Percentiles rank a stretch among this genome's conserved stretches.
These are phyloP conservation scores for Polychaeton citri DNA, from an alignment of 2,329 filamentous ascomycete genomes.

Conservation along the genomic window DNA sequence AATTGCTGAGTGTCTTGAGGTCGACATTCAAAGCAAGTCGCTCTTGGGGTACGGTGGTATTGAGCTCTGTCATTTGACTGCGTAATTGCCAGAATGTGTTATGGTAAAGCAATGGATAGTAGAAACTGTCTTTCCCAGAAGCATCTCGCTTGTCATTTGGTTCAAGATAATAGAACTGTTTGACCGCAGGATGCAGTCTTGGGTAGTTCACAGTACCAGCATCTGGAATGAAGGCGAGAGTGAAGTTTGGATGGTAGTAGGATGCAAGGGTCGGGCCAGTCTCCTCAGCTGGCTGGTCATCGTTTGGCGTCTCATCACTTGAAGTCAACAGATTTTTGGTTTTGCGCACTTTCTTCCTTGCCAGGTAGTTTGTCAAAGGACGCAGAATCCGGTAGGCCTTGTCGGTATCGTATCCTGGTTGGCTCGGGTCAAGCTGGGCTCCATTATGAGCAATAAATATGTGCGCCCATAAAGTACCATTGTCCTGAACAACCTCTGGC, in stretches of 20 bases:
- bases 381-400: conserved; percentile 74
- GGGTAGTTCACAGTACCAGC: conserved; percentile 56
- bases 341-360: conserved; percentile 82
- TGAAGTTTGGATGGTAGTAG: conserved; percentile 93
- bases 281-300: conserved; percentile 33
- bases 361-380: conserved; percentile 77
- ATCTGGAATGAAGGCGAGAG: conserved; percentile 73
- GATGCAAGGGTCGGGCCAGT: conserved; percentile 60
- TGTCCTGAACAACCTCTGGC: conserved; percentile 69
- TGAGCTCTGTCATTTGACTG: conserved; percentile 80
- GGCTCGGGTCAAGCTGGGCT: conserved; percentile 60
- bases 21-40: conserved; percentile 71
- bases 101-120: conserved; percentile 76
- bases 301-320: conserved; percentile 32
- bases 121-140: conserved; percentile 82
- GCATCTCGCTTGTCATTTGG: conserved; percentile 67
- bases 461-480: conserved; percentile 88
- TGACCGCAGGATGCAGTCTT: conserved; percentile 56
- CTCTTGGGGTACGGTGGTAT: conserved; percentile 82
- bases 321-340: conserved; percentile 66
- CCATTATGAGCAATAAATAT: conserved; percentile 77
- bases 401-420: conserved; percentile 56
- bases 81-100: conserved; percentile 97
- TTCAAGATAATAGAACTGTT: conserved; percentile 70
- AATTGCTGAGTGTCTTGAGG: conserved; percentile 65